Percentiles rank a stretch among this genome's conserved stretches.
phyloP scores from a whole-genome alignment of 2,329 filamentous ascomycete species.

The Xylaria sp. region DNA sequence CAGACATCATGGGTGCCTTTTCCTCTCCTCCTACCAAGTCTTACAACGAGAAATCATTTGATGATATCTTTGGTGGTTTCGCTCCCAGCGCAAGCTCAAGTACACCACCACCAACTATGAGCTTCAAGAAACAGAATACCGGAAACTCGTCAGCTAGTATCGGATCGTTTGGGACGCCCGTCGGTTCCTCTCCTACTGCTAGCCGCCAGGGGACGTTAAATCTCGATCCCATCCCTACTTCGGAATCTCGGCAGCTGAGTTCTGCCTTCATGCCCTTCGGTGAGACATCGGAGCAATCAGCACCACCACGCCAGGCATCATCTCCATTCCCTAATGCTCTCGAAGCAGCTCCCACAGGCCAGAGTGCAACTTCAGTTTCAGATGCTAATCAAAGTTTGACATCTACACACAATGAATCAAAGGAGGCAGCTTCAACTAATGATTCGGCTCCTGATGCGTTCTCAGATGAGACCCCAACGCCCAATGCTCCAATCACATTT shows the following conservation, averaged over 20 bases:
- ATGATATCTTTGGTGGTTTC: conserved; percentile 85
- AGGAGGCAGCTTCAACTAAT: conserved; percentile 45
- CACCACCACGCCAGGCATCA: conserved; percentile 81
- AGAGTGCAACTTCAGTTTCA: conserved; percentile 50
- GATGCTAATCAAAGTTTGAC: conserved; percentile 48
- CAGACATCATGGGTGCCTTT: conserved; percentile 67
- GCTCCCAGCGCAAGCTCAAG: conserved; percentile 55
- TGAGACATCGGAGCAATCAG: conserved; percentile 72
- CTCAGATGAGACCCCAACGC: conserved; percentile 55
- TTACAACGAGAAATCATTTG: conserved; percentile 75
- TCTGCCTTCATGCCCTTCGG: conserved; percentile 79
- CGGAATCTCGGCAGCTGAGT: conserved; percentile 80
- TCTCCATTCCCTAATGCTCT: conserved; percentile 66
- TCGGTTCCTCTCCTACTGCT: conserved; percentile 71
- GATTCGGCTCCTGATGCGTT: conserved; percentile 63
- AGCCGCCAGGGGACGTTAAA: conserved; percentile 68
- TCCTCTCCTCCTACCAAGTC: conserved; percentile 57
- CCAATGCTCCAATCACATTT: conserved; percentile 44
- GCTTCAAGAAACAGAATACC: conserved; percentile 71
- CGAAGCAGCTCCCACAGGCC: conserved; percentile 52
- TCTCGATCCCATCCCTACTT: conserved; percentile 70
- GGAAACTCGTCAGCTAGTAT: conserved; percentile 65
- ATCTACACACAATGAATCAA: conserved; percentile 42
- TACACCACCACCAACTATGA: conserved; percentile 60
- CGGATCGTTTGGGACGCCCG: conserved; percentile 63